phyloP scores from a whole-genome alignment of 2,329 filamentous ascomycete species.

The Stagonosporopsis chrysanthemi region DNA sequence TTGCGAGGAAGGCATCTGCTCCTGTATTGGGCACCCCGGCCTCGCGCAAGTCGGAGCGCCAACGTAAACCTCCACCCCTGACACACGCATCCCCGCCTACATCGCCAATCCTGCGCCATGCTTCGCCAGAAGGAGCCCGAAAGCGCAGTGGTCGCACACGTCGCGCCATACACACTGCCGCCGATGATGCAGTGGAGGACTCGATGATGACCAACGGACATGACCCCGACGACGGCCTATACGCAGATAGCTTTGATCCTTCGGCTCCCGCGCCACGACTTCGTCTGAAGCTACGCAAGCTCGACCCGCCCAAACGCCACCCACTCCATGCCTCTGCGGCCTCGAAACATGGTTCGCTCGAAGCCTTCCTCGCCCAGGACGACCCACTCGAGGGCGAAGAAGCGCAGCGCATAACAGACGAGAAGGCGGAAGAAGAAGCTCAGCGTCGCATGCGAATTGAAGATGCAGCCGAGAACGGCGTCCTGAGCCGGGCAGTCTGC shows the following conservation, averaged over 20 bases:
- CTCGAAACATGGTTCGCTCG: slow-evolving; percentile 60
- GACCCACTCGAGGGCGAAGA: slow-evolving; percentile 57
- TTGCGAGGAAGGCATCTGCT: slow-evolving; percentile 34
- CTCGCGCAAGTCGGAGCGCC: slow-evolving; percentile 46
- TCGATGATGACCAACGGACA: slow-evolving; percentile 25
- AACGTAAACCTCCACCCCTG: slow-evolving; percentile 33
- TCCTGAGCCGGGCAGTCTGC: slow-evolving; percentile 74
- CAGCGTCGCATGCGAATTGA: slow-evolving; percentile 72
- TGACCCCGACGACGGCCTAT: slow-evolving; percentile 33
- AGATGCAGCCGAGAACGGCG: slow-evolving; percentile 75
- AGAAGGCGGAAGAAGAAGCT: slow-evolving; percentile 66
- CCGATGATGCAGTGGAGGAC: slow-evolving; percentile 26
- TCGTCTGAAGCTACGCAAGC: slow-evolving; percentile 61
- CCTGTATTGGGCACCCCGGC: slow-evolving; percentile 27
- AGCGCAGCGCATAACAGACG: slow-evolving; percentile 42
- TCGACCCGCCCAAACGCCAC: slow-evolving; percentile 59
- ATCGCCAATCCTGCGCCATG: slow-evolving; percentile 28
- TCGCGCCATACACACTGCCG: slow-evolving; percentile 27
- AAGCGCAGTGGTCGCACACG: slow-evolving; percentile 36
- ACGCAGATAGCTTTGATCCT: slow-evolving; percentile 31
- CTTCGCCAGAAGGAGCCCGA: slow-evolving; percentile 27
- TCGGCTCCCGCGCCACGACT: slow-evolving; percentile 43
- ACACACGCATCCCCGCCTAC: slow-evolving; percentile 27
- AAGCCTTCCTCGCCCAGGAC: slow-evolving; percentile 70
- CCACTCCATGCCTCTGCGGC: slow-evolving; percentile 58